phyloP scores from a whole-genome alignment of 306 rosid species.

The Dryas drummondii region DNA sequence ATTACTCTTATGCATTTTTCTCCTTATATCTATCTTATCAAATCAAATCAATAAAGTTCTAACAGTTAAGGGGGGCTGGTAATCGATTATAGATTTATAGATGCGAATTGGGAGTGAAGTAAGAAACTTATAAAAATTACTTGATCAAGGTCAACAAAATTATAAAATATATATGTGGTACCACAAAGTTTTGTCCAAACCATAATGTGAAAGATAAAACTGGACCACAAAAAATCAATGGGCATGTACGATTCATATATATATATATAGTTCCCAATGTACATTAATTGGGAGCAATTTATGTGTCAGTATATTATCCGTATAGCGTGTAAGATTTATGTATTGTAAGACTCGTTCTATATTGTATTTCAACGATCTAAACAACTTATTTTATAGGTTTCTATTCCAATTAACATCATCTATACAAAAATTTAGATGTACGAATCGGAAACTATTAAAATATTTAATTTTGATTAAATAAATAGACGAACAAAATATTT shows the following conservation, averaged over 20 bases:
- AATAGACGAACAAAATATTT: no score
- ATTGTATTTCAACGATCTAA: no score
- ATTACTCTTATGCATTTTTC: no score
- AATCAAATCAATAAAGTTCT: background rate
- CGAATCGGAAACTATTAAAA: no score
- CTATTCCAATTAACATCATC: no score
- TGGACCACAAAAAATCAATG: conserved; percentile 27
- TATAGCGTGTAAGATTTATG: no score
- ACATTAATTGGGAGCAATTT: background rate
- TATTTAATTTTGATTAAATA: no score
- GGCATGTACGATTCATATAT: background rate
- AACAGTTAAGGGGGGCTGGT: background rate
- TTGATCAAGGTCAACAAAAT: background rate
- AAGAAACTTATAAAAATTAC: background rate
- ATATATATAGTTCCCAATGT: background rate
- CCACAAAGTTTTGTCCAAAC: conserved; percentile 15
- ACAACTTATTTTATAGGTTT: no score
- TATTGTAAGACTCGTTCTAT: no score
- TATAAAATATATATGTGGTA: conserved; percentile 8
- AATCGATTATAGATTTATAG: background rate
- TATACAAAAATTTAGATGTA: no score
- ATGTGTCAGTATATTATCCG: background rate
- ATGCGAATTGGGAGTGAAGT: conserved; percentile 4
- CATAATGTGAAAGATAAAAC: conserved; percentile 17
- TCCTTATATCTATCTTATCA: no score